A percentile compares a stretch with the other conserved stretches of the same genome.
These are phyloP conservation scores for Ustilago vetiveriae DNA, from an alignment of 1,284 basidiomycete species.

Conservation along the genomic window DNA sequence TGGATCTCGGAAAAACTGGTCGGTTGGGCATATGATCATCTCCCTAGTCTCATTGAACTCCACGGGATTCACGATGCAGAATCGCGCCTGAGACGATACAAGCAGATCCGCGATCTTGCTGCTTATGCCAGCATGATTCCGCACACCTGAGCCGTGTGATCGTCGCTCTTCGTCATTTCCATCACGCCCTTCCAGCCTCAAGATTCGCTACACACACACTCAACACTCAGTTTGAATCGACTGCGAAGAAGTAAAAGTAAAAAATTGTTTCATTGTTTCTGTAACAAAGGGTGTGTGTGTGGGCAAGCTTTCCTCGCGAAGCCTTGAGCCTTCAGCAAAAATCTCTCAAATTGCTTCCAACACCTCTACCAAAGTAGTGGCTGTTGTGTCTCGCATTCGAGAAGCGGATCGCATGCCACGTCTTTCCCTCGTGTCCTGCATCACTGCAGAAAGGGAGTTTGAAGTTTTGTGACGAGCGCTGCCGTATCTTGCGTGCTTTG, in stretches of 20 bases:
- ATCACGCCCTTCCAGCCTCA: no score
- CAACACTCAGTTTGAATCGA: background rate
- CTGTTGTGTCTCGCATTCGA: constrained; percentile 16
- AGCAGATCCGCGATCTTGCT: constrained; percentile 1
- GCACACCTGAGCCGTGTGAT: background rate
- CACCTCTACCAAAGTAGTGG: constrained; percentile 32
- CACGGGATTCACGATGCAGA: background rate
- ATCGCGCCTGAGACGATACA: background rate
- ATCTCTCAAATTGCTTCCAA: constrained; percentile 18
- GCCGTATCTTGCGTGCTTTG: background rate
- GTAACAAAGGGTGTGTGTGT: no score
- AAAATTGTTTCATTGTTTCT: background rate
- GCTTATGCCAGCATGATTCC: background rate
- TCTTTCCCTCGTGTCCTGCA: background rate
- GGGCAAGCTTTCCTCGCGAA: background rate
- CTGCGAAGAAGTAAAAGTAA: background rate
- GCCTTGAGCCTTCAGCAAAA: constrained; percentile 9
- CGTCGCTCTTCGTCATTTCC: background rate
- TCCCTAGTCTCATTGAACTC: background rate
- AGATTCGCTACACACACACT: no score
- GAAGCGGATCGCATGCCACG: constrained; percentile 3
- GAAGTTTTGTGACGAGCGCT: constrained; percentile 11
- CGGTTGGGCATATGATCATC: constrained; percentile 1
- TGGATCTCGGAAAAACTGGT: background rate
- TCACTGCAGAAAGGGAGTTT: constrained; percentile 4